Evolutionary conservation across 495 filamentous ascomycete species (phyloP), one percentile per base, ranked within the genome.

Genomic region (Penicillium nucicola): DNA sequence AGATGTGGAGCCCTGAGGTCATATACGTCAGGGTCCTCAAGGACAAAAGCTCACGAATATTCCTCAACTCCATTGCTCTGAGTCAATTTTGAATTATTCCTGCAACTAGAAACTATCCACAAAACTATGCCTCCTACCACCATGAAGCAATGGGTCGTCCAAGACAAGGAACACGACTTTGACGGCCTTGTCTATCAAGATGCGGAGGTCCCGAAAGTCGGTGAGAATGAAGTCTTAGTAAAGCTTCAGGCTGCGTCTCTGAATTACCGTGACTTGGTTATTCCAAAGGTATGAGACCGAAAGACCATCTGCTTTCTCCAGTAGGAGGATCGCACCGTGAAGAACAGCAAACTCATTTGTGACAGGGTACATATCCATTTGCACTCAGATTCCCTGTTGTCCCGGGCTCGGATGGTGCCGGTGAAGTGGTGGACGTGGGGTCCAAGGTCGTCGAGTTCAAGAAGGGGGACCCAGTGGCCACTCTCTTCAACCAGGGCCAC

Each of bases 201-300:
- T 10, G 77, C 66, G 0, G 64, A 77, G 0, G 59, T 90, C 32
- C 86, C 87, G 10, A 63, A 80, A 48, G 56, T 84, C 5, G 84
- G 84, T 36, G 86, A 88, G 32, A 78, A 79, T 44, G 86, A 90
- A 32, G 84, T 90, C 3, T 73, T 92, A n/a, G 83, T 95, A 58
- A 85, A 84, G 68, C 71, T 92, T 12, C 75, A 84, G 47, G 88
- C 79, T 17, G 86, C 82, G 1, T 90, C 90, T 2, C 74, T 95
- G 46, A 95, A 95, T 66, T 95, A 87, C 69, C 82, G 90, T 45
- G 90, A 93, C 59, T 69, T 92, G 42, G 78, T 87, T 53, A 91
- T 95, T 55, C 81, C 87, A 5, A 77, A 77, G 74, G 84, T 81
- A 54, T 44, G 41, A 10, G 15, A 6, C 2, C 38, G 31, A 28